Conservation (phyloP, 495 filamentous ascomycete species). For the Aspergillus biplanus region DNA sequence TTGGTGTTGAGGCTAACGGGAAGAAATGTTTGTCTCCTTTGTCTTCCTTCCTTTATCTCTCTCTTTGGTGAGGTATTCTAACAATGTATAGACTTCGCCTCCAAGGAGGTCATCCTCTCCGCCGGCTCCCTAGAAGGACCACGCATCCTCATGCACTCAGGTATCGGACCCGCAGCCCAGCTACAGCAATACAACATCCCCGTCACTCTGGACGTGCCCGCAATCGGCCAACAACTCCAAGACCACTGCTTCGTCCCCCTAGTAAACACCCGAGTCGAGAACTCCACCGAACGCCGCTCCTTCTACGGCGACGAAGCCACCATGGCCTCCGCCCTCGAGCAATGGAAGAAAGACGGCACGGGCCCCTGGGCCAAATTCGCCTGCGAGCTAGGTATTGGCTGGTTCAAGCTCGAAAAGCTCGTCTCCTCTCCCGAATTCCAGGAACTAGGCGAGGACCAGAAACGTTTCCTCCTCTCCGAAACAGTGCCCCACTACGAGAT, state of each 20-base stretch:
- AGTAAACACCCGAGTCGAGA: slow-evolving; percentile 28
- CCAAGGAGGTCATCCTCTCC: slow-evolving; percentile 61
- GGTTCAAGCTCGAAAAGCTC: slow-evolving; percentile 53
- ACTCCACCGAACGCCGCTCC: slow-evolving; percentile 35
- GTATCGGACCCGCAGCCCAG: slow-evolving; percentile 59
- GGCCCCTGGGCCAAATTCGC: slow-evolving; percentile 44
- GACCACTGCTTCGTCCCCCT: slow-evolving; percentile 51
- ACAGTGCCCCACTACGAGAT: slow-evolving; percentile 1
- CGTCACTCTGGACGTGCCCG: slow-evolving; percentile 48
- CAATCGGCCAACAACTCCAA: slow-evolving; percentile 61
- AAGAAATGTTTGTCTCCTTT: slow-evolving; percentile 31
- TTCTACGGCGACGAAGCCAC: slow-evolving; percentile 38
- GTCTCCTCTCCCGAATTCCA: slow-evolving; percentile 42
- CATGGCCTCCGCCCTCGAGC: slow-evolving; percentile 27
- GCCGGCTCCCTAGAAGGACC: slow-evolving; percentile 62
- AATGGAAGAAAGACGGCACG: slow-evolving; percentile 51
- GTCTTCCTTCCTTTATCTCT: too few relatives aligned
- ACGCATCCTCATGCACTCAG: slow-evolving; percentile 66
- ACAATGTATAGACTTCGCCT: slow-evolving; percentile 37
- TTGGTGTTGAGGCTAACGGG: slow-evolving; percentile 54
- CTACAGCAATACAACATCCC: slow-evolving; percentile 57
- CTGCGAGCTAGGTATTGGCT: slow-evolving; percentile 53
- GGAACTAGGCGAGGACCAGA: slow-evolving; percentile 30
- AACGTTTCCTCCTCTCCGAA: neutral
- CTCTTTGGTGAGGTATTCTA: neutral